A percentile compares a stretch with the other conserved stretches of the same genome.
These are phyloP conservation scores for Fragaria ananassa DNA, from an alignment of 306 rosid genomes.

Conservation along the genomic window DNA sequence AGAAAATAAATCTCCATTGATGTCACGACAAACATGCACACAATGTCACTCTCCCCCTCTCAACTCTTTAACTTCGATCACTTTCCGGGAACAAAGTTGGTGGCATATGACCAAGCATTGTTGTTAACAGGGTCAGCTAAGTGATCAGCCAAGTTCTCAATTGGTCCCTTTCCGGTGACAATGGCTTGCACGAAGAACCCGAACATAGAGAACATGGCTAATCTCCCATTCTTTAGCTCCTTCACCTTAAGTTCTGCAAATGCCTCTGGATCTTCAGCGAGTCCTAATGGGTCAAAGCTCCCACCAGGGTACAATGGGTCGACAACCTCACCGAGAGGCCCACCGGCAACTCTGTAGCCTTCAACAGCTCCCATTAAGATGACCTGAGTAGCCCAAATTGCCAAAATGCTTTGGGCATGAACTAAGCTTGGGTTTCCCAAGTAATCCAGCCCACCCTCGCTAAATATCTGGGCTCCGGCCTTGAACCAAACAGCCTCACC, in stretches of 20 bases:
- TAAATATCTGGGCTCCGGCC: background rate
- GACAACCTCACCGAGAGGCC: background rate
- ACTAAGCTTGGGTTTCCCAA: background rate
- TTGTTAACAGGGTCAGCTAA: background rate
- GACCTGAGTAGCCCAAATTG: background rate
- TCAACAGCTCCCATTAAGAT: background rate
- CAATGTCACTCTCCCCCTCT: background rate
- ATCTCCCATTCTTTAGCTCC: background rate
- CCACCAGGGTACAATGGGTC: background rate
- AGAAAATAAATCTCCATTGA: background rate
- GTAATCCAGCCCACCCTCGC: background rate
- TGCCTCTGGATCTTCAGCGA: background rate
- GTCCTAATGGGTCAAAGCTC: conserved; percentile 5
- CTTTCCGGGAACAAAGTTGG: background rate
- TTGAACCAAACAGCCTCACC: background rate
- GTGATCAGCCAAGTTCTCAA: background rate
- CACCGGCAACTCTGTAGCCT: background rate
- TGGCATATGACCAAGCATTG: conserved; percentile 7
- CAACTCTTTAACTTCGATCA: background rate
- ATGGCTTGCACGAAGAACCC: background rate
- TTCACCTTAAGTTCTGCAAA: background rate
- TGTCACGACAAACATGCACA: background rate
- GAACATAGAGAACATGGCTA: background rate
- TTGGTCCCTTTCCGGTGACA: background rate
- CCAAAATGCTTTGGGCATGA: background rate